Evolutionary conservation across 805 yeast genomes (phyloP), one percentile per base, ranked within the genome.

Genomic region (Cyberlindnera nakhonratchasimensis): DNA sequence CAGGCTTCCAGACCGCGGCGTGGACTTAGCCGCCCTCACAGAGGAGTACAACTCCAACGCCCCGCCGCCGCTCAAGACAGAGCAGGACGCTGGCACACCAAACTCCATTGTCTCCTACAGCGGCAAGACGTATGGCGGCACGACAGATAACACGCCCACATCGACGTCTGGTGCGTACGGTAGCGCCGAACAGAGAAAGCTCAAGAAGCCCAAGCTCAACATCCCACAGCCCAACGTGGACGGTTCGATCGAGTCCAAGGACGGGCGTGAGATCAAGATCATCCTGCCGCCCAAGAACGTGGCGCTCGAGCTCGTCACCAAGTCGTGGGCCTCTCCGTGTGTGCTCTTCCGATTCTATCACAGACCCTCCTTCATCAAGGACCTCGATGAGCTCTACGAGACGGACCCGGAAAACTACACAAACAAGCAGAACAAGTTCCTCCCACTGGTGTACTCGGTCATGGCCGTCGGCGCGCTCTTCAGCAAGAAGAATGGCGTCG

Each of bases 381-480:
- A 85, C 50, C 67, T 88, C 21, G 90, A 85, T 51, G 77, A 84
- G 42, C 65, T 88, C 21, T 88, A 87, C 62, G 82, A 80, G 33
- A 72, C 86, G 9, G 89, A 84, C 54, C 86, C 89, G 1, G 72
- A 73, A 9, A 75, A 76, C 44, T 83, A 80, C 60, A 79, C 86
- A 3, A 80, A 82, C 50, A 74, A 83, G 45, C 95, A 86, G 58
- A 82, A 77, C 46, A 75, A 79, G 51, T 83, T 87, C 48, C 64
- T 86, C 39, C 95, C 96, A 0, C 70, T 89, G 46, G 79, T 88
- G 31, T 88, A 88, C 63, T 78, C 93, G 1, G 85, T 87, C n/a
- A 71, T 89, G 65, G 96, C 96, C 0, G 86, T 88, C 49, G 96
- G 96, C 13, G 86, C 88, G 4, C 66, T 88, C 28, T 86, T 89